A percentile compares a stretch with the other conserved stretches of the same genome.
Evolutionary conservation across 2,329 filamentous ascomycete genomes (phyloP).

Genomic region (Fusarium decemcellulare): DNA sequence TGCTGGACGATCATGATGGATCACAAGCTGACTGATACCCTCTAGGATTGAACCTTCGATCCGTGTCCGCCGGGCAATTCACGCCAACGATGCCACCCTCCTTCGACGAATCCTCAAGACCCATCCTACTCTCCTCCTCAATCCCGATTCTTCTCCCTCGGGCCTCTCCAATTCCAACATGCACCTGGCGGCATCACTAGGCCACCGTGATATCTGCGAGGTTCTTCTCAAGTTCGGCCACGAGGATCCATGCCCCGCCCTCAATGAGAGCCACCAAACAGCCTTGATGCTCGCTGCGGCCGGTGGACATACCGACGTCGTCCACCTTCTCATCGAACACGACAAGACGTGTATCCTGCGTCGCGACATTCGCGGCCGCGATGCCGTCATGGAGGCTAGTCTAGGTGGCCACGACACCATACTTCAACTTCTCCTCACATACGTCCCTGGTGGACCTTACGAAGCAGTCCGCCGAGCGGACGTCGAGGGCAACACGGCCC

Average conservation of each 20-base stretch:
- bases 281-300: slow-evolving; percentile 84
- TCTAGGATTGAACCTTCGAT: slow-evolving; percentile 81
- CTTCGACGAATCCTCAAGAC: slow-evolving; percentile 82
- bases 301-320: slow-evolving; percentile 79
- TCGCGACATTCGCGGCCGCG: slow-evolving; percentile 76
- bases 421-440: slow-evolving; percentile 75
- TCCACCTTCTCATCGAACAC: slow-evolving; percentile 76
- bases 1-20: not conserved
- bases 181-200: slow-evolving; percentile 83
- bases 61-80: slow-evolving; percentile 86
- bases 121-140: slow-evolving; percentile 80
- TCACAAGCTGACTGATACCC: not conserved
- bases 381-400: slow-evolving; percentile 79
- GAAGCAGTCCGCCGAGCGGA: slow-evolving; percentile 73
- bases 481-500: slow-evolving; percentile 83
- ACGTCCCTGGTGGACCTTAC: slow-evolving; percentile 67
- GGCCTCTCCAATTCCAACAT: slow-evolving; percentile 86
- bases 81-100: slow-evolving; percentile 79
- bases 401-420: slow-evolving; percentile 73
- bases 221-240: slow-evolving; percentile 82
- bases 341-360: slow-evolving; percentile 75
- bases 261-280: slow-evolving; percentile 86
- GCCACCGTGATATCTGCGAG: slow-evolving; percentile 77
- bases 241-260: slow-evolving; percentile 78
- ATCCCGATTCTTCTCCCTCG: slow-evolving; percentile 79